These are phyloP conservation scores for Flaveria brownii DNA, from an alignment of 129 eudicot species.

Conservation along the genomic window DNA sequence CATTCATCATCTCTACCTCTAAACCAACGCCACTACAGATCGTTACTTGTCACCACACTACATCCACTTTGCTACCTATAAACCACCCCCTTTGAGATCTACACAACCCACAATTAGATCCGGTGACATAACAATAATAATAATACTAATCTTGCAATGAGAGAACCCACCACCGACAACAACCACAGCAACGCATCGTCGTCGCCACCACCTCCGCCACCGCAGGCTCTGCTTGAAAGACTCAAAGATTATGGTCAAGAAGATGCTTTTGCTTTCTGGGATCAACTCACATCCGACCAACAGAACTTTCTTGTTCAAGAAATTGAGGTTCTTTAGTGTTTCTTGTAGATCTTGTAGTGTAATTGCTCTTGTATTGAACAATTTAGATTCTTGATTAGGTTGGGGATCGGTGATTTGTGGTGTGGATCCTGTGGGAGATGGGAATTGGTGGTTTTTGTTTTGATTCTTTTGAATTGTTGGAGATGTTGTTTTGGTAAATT, in stretches of 20 bases:
- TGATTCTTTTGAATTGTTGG: conserved; percentile 10
- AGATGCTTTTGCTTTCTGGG: conserved; percentile 93
- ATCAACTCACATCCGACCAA: conserved; percentile 75
- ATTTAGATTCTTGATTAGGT: not conserved
- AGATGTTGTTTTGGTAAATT: not conserved
- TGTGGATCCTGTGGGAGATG: no score
- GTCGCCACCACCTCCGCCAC: conserved; percentile 76
- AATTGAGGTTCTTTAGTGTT: conserved; percentile 53
- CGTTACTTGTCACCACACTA: conserved; percentile 31
- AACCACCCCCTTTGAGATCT: conserved; percentile 41
- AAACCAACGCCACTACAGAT: conserved; percentile 31
- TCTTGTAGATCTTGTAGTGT: not conserved
- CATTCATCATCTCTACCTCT: conserved; percentile 20
- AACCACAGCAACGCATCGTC: conserved; percentile 35
- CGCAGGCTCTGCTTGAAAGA: conserved; percentile 76
- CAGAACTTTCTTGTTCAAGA: conserved; percentile 81
- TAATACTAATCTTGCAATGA: conserved; percentile 36
- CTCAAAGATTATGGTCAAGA: conserved; percentile 99
- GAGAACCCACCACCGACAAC: conserved; percentile 43
- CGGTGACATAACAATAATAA: not conserved
- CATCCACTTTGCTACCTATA: conserved; percentile 25
- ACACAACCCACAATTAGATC: conserved; percentile 14
- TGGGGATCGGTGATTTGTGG: no score
- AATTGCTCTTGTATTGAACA: not conserved
- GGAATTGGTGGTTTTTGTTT: not conserved